These are phyloP conservation scores for Auxenochlorella pyrenoidosa DNA, from an alignment of 139 green algal genomes.

Conservation along the genomic window DNA sequence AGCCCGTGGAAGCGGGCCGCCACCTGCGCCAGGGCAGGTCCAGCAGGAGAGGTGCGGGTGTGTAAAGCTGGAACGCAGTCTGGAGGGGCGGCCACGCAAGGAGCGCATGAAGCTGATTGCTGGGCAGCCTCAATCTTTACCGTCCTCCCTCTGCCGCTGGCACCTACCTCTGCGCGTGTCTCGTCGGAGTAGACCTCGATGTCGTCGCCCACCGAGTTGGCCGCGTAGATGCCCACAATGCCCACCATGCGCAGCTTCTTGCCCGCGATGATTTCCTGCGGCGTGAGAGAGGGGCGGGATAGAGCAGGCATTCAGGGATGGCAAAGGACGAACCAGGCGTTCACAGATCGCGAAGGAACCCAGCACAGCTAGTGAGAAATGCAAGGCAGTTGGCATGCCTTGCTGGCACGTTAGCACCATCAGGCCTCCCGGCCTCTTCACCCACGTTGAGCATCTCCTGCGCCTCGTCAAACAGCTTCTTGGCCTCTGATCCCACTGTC, in stretches of 20 bases:
- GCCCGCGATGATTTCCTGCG: slow-evolving; percentile 84
- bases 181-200: slow-evolving; percentile 92
- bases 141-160: not conserved
- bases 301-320: too few species aligned
- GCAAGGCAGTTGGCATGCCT: too few species aligned
- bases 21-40: slow-evolving; percentile 38
- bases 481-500: slow-evolving; percentile 94
- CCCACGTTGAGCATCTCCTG: slow-evolving; percentile 78
- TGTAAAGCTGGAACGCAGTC: not conserved
- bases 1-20: slow-evolving; percentile 76
- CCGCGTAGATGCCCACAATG: slow-evolving; percentile 93
- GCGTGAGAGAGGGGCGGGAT: not conserved
- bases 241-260: slow-evolving; percentile 88
- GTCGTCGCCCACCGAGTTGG: slow-evolving; percentile 94
- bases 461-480: slow-evolving; percentile 97
- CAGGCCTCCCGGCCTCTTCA: not conserved
- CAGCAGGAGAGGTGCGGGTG: not conserved
- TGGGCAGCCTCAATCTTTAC: too few species aligned
- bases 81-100: not conserved
- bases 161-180: slow-evolving; percentile 37
- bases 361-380: too few species aligned
- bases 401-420: not conserved
- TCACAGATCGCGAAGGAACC: too few species aligned
- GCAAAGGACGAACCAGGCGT: not conserved
- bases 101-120: not conserved